phyloP scores from a whole-genome alignment of 306 rosid genomes.

The Albizia julibrissin region DNA sequence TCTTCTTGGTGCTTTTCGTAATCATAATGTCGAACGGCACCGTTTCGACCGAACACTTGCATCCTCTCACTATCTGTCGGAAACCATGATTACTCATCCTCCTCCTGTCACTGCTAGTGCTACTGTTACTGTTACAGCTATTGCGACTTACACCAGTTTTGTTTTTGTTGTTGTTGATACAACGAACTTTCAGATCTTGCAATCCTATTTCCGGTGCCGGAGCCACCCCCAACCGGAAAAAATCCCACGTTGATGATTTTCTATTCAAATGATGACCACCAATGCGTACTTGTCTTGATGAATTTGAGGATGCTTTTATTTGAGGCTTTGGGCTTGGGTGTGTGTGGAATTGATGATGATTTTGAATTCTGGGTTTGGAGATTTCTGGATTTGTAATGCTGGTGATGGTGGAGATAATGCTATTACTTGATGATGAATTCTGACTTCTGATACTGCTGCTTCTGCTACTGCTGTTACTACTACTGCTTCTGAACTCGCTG shows the following conservation, averaged over 20 bases:
- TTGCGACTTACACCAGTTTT: slow-evolving; percentile 46
- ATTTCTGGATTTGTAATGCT: slow-evolving; percentile 22
- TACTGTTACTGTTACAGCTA: slow-evolving; percentile 45
- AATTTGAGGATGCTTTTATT: slow-evolving; percentile 27
- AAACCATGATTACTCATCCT: not conserved
- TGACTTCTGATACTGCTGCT: slow-evolving; percentile 63
- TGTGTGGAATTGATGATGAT: slow-evolving; percentile 58
- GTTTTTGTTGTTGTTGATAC: slow-evolving; percentile 23
- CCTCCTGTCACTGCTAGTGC: slow-evolving; percentile 38
- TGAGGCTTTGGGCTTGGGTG: slow-evolving; percentile 90
- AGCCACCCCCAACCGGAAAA: slow-evolving; percentile 71
- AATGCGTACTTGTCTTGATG: slow-evolving; percentile 39
- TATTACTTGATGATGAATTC: slow-evolving; percentile 53
- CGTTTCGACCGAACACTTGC: slow-evolving; percentile 62
- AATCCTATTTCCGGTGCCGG: slow-evolving; percentile 74
- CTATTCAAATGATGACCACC: slow-evolving; percentile 39
- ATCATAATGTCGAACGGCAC: slow-evolving; percentile 41
- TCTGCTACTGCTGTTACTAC: slow-evolving; percentile 51
- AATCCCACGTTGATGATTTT: slow-evolving; percentile 72
- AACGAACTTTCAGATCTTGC: slow-evolving; percentile 58
- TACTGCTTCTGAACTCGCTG: slow-evolving; percentile 35
- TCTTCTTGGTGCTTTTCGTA: slow-evolving; percentile 31
- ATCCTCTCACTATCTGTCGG: slow-evolving; percentile 51
- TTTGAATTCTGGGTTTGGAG: slow-evolving; percentile 42
- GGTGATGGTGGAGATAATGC: slow-evolving; percentile 37